Percentiles rank a stretch among this genome's conserved stretches.
phyloP scores from a whole-genome alignment of 441 rosid species.

The Euphorbia corollata region DNA sequence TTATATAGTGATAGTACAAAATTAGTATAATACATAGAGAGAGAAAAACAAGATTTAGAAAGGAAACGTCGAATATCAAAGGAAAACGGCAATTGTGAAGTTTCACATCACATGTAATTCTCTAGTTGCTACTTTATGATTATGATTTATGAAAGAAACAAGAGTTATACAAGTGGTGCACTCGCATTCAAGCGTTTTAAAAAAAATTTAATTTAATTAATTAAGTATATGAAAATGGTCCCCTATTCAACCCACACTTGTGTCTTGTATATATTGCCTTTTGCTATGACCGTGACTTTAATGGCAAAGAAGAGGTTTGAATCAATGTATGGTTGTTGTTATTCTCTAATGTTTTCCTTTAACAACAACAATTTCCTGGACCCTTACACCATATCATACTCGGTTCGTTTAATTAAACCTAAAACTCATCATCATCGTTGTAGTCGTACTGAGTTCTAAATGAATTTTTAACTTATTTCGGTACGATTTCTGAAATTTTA shows the following conservation, averaged over 20 bases:
- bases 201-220: not conserved
- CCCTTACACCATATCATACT: not conserved
- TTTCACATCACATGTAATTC: constrained; percentile 21
- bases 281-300: constrained; percentile 30
- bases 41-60: not conserved
- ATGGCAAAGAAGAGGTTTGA: constrained; percentile 29
- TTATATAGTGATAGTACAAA: too few relatives aligned
- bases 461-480: too few relatives aligned
- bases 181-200: constrained; percentile 28
- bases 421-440: too few relatives aligned
- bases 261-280: constrained; percentile 5
- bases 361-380: not conserved
- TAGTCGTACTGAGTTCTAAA: too few relatives aligned
- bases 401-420: not conserved
- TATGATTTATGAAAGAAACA: not conserved
- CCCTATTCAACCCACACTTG: constrained; percentile 30
- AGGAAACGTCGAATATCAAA: constrained; percentile 7
- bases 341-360: not conserved
- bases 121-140: constrained; percentile 12
- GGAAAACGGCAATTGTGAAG: constrained; percentile 11
- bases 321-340: constrained; percentile 27
- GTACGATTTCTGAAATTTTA: too few relatives aligned
- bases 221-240: constrained; percentile 20
- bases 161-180: constrained; percentile 21
- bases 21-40: too few relatives aligned